Conservation (phyloP, 495 filamentous ascomycete species). For the Talaromyces adpressus region DNA sequence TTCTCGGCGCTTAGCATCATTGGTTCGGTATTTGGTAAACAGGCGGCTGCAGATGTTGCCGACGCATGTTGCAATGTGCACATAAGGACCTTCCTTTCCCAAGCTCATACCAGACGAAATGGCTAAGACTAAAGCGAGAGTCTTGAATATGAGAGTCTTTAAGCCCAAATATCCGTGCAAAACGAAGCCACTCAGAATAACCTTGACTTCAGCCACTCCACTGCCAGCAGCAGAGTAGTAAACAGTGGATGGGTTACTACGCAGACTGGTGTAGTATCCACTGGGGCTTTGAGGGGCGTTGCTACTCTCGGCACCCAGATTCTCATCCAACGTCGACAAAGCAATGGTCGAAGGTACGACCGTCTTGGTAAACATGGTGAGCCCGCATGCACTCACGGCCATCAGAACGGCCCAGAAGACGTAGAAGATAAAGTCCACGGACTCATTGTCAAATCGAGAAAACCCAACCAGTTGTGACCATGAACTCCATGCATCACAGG, state of each 20-base stretch:
- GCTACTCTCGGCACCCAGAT: constrained; percentile 42
- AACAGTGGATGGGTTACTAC: constrained; percentile 60
- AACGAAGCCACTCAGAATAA: constrained; percentile 95
- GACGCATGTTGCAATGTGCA: constrained; percentile 93
- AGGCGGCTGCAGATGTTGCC: constrained; percentile 92
- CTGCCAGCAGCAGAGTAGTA: constrained; percentile 96
- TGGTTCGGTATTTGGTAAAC: constrained; percentile 87
- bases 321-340: constrained; percentile 83
- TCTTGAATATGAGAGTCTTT: constrained; percentile 84
- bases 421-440: constrained; percentile 72
- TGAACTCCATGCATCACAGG: constrained; percentile 64
- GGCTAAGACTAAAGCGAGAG: constrained; percentile 73
- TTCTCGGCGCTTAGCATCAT: constrained; percentile 87
- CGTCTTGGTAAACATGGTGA: constrained; percentile 85
- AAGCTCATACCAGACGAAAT: constrained; percentile 89
- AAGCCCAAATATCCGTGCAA: constrained; percentile 91
- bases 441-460: constrained; percentile 44
- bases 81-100: constrained; percentile 95
- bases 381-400: constrained; percentile 63
- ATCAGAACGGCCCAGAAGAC: constrained; percentile 63
- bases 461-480: constrained; percentile 65
- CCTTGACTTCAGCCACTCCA: constrained; percentile 94
- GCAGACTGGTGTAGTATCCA: constrained; percentile 20
- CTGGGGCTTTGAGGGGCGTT: constrained; percentile 34
- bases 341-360: constrained; percentile 83